Evolutionary conservation across 306 rosid species (phyloP), one percentile per base, ranked within the genome.

Genomic region (Parietaria judaica): DNA sequence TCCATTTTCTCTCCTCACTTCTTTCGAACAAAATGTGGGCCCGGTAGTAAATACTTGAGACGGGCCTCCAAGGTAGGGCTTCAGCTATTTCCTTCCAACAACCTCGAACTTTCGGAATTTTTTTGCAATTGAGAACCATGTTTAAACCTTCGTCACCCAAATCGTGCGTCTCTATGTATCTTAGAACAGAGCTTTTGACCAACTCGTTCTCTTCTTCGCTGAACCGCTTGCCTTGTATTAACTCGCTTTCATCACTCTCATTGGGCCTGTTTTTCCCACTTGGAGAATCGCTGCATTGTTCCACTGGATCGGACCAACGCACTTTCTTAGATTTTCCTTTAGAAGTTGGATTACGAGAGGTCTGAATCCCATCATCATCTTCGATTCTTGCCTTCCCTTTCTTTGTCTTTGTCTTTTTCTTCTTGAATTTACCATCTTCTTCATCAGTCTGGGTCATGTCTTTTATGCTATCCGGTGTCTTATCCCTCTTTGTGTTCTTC

Each of bases 151-250:
- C n/a, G n/a, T n/a, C n/a, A n/a, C n/a, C n/a, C n/a, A n/a, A n/a
- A n/a, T n/a, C n/a, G n/a, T n/a, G n/a, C n/a, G n/a, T n/a, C n/a
- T n/a, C n/a, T n/a, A n/a, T n/a, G n/a, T n/a, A n/a, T n/a, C n/a
- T n/a, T n/a, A n/a, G n/a, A n/a, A 23, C 31, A 23, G 31, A 23
- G 31, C 31, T 23, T 75, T 72, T 66, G 56, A 90, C 37, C 50
- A 56, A 70, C 75, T 74, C 74, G 46, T 90, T 92, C 73, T 90
- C 97, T 77, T 90, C 86, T n/a, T 14, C 44, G 46, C 95, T 76
- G 74, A 60, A 90, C 69, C 95, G 59, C 72, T 23, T n/a, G n/a
- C n/a, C n/a, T n/a, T n/a, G n/a, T n/a, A 23, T 80, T 81, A 54
- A 88, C 95, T 35, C 51, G 74, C 38, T 72, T 57, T 51, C 69